Evolutionary conservation across 2,329 filamentous ascomycete species (phyloP), one percentile per base, ranked within the genome.

Genomic region (Thelonectria blattea): DNA sequence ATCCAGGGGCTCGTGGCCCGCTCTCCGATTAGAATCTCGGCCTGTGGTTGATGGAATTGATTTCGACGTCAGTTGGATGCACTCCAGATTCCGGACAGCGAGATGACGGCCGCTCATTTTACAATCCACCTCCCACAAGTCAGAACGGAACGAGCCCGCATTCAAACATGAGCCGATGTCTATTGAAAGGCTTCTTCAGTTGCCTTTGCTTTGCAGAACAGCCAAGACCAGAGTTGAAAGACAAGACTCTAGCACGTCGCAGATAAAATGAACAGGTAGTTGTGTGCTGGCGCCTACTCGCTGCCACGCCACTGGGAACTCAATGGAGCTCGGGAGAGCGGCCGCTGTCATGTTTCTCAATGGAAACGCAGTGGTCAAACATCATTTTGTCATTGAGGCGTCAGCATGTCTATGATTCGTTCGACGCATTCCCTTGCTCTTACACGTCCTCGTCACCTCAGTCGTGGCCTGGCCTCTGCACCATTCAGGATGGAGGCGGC

Each of bases 1-100:
- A 42, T 52, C 64, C 59, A 64, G 64, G 47, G 51, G 60, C 47
- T 53, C 47, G 49, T 57, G 65, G 58, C 68, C 64, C 68, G 66
- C 66, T 52, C 46, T 55, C 58, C 58, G 64, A 70, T 63, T 30
- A 58, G 51, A 58, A 63, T 60, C 68, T 61, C 61, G 68, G 54
- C 41, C 62, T 70, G 63, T 71, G 68, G 66, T 70, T 70, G 68
- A 70, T 68, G 68, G 68, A 70, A 69, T 63, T 65, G 56, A 51
- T 50, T 69, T 68, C 65, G 20, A 68, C 67, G 51, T 65, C 60
- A 64, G 56, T 65, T 65, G 48, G 53, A 57, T 27, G 27, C 46
- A 51, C 50, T 37, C 48, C 52, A 62, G 53, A 50, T 39, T 45
- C 34, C 58, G 53, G 42, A 39, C 55, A 50, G 56, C 57, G 42